These are phyloP conservation scores for Tetraselmis chui DNA, from an alignment of 139 green algal species.

Conservation along the genomic window DNA sequence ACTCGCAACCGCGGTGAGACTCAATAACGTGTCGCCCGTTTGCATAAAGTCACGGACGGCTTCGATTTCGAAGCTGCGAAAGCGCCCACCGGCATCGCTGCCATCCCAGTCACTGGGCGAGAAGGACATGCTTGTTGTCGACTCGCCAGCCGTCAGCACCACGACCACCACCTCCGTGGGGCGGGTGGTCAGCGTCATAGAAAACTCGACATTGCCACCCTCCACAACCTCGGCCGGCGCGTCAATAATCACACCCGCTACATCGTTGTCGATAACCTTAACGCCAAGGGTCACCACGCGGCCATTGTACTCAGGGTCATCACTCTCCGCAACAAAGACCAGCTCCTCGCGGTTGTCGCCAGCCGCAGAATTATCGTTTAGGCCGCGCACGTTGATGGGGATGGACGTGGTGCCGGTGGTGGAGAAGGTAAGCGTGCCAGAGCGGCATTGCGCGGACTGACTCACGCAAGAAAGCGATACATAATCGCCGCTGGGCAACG, in stretches of 20 bases:
- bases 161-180: background rate
- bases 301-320: background rate
- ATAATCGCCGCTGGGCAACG: background rate
- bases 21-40: background rate
- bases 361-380: background rate
- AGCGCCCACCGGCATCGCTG: background rate
- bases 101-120: background rate
- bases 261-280: background rate
- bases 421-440: background rate
- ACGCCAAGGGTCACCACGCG: background rate
- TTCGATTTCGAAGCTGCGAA: background rate
- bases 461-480: background rate
- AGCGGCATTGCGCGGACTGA: background rate
- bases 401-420: background rate
- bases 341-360: background rate
- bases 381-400: background rate
- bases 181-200: background rate
- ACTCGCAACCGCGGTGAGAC: background rate
- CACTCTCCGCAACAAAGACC: background rate
- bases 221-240: background rate
- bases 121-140: background rate
- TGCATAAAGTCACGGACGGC: background rate
- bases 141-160: background rate
- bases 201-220: background rate
- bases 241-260: background rate